These are phyloP conservation scores for Aspergillus bridgeri DNA, from an alignment of 495 filamentous ascomycete species.

Conservation along the genomic window DNA sequence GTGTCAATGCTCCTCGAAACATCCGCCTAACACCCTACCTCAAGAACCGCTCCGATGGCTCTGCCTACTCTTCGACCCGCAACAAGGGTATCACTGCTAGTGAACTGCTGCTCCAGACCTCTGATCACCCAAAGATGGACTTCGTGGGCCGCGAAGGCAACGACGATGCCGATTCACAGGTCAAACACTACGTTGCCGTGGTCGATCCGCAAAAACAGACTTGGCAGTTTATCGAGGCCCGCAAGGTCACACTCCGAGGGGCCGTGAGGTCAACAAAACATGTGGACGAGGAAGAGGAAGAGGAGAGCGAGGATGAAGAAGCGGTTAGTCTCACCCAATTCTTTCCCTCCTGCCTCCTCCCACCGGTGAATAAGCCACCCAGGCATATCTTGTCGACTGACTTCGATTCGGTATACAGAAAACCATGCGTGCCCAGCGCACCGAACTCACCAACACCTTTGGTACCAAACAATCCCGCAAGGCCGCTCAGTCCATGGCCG, in stretches of 20 bases:
- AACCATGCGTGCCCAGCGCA: constrained; percentile 56
- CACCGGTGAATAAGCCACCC: background rate
- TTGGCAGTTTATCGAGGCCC: constrained; percentile 71
- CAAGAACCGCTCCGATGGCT: constrained; percentile 45
- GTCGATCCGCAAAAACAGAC: constrained; percentile 71
- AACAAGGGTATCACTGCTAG: constrained; percentile 41
- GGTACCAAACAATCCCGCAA: constrained; percentile 94
- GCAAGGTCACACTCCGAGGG: constrained; percentile 68
- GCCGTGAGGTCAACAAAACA: constrained; percentile 52
- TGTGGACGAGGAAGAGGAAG: constrained; percentile 38
- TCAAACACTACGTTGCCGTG: constrained; percentile 85
- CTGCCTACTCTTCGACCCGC: constrained; percentile 28
- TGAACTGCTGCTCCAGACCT: constrained; percentile 77
- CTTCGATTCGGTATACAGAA: constrained; percentile 23
- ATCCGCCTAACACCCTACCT: constrained; percentile 62
- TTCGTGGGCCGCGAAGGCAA: constrained; percentile 75
- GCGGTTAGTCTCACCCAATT: constrained; percentile 24
- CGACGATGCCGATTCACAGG: constrained; percentile 56
- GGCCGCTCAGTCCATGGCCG: constrained; percentile 67
- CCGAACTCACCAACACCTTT: constrained; percentile 80
- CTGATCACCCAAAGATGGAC: constrained; percentile 71
- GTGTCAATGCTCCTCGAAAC: constrained; percentile 54
- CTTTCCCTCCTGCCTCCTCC: background rate
- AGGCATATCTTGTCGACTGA: background rate
- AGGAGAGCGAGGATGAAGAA: constrained; percentile 39